phyloP scores from a whole-genome alignment of 2,329 filamentous ascomycete species.

The Apiospora marii region DNA sequence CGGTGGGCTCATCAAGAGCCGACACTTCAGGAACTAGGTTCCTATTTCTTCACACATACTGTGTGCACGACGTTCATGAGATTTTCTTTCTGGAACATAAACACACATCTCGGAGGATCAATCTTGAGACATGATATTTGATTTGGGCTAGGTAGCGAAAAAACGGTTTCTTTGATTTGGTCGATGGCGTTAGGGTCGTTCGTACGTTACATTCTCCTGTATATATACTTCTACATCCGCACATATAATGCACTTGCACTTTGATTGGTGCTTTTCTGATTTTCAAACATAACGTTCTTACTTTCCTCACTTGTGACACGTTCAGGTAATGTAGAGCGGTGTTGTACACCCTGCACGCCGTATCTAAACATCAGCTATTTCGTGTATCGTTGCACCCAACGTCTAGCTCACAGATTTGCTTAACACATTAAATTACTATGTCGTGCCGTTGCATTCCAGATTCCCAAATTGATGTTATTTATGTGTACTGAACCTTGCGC shows the following conservation, averaged over 20 bases:
- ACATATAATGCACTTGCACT: conserved; percentile 12
- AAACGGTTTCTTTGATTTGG: neutral
- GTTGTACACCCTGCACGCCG: neutral
- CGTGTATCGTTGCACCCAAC: neutral
- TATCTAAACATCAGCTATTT: neutral
- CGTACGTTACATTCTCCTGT: conserved; percentile 8
- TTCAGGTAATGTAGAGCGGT: neutral
- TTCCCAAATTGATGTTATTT: too few species aligned
- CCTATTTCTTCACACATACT: neutral
- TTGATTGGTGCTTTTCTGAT: neutral
- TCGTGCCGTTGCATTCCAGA: neutral
- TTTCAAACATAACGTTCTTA: neutral
- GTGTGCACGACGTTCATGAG: neutral
- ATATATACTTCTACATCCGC: neutral
- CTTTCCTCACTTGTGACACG: neutral
- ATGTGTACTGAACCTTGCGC: neutral
- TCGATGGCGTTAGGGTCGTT: neutral
- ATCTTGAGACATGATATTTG: neutral
- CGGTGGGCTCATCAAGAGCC: conserved; percentile 7
- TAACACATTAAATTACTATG: neutral
- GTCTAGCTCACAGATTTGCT: neutral
- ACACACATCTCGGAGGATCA: neutral
- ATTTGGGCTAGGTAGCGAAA: neutral
- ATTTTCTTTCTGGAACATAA: neutral
- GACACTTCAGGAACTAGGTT: neutral